A percentile compares a stretch with the other conserved stretches of the same genome.
phyloP scores from a whole-genome alignment of 1,139 yeast species.

The Yamadazyma triangularis region DNA sequence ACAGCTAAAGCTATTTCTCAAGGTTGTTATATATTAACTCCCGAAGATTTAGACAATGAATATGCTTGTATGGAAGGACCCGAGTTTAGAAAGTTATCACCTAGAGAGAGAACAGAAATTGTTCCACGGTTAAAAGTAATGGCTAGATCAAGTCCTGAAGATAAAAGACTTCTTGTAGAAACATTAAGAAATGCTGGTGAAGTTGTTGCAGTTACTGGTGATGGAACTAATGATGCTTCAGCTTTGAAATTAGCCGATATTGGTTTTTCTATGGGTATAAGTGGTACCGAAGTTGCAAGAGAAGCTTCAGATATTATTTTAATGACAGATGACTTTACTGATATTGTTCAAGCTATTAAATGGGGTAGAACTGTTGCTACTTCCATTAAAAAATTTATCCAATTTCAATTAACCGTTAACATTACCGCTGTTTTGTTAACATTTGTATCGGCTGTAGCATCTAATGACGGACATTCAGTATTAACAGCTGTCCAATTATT shows the following conservation, averaged over 20 bases:
- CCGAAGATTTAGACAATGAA: conserved; percentile 48
- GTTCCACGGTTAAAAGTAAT: conserved; percentile 76
- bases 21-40: conserved; percentile 73
- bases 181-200: conserved; percentile 79
- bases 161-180: conserved; percentile 80
- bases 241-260: conserved; percentile 88
- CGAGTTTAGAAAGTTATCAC: conserved; percentile 62
- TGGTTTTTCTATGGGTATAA: conserved; percentile 90
- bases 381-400: conserved; percentile 91
- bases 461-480: conserved; percentile 74
- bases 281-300: conserved; percentile 93
- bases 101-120: conserved; percentile 51
- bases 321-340: conserved; percentile 93
- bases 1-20: conserved; percentile 90
- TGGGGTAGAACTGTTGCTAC: conserved; percentile 99
- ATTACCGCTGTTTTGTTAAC: conserved; percentile 92
- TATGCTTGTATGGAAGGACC: conserved; percentile 91
- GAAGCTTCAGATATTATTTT: conserved; percentile 93
- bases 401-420: conserved; percentile 93
- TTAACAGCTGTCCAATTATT: conserved; percentile 93
- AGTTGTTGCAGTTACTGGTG: conserved; percentile 98
- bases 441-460: conserved; percentile 88
- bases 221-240: conserved; percentile 97
- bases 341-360: conserved; percentile 95
- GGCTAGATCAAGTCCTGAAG: conserved; percentile 95